Evolutionary conservation across 495 filamentous ascomycete genomes (phyloP), one percentile per base, ranked within the genome.

Genomic region (Parmelia sp.): DNA sequence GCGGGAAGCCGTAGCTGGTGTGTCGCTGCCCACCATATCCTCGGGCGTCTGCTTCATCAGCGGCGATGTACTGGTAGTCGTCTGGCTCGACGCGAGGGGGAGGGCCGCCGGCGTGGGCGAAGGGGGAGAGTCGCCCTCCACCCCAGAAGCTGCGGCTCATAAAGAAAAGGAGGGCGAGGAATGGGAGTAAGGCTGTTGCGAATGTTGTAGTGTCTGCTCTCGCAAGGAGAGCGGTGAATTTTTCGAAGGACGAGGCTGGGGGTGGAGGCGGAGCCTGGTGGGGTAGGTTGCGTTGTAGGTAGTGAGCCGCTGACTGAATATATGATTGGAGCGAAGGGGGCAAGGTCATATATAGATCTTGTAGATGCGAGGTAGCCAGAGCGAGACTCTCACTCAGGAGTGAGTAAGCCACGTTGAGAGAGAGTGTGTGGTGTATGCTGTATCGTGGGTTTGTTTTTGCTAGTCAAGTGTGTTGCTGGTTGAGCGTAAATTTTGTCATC

Each of bases 51-150:
- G 87, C 76, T 23, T 65, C 66, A 8, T 63, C 59, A 64, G 91
- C 88, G 60, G 86, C 85, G 12, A 94, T 88, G 76, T 96, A 96
- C 69, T 83, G 85, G 74, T 86, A 96, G 71, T 93, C 89, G 15
- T 82, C 83, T 58, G 92, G 90, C 71, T 82, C 87, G 66, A 94
- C 86, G 65, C 86, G 77, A 12, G 86, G 85, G 25, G 74, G 65
- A 45, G 19, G 42, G 25, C 51, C 55, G 42, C 61, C 35, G 64
- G 59, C 53, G 4, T 74, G 67, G 70, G 74, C 74, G 75, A 80
- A 84, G 39, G 84, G 80, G 57, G 84, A 83, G 60, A 85, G 73
- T 63, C 76, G 78, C 64, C 81, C 82, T 60, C 71, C 73, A 49
- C 82, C 73, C 72, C 82, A 85, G 67, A 81, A 83, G 87, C 90